phyloP scores from a whole-genome alignment of 169 alveolate species.

The Toxoplasma gondii region DNA sequence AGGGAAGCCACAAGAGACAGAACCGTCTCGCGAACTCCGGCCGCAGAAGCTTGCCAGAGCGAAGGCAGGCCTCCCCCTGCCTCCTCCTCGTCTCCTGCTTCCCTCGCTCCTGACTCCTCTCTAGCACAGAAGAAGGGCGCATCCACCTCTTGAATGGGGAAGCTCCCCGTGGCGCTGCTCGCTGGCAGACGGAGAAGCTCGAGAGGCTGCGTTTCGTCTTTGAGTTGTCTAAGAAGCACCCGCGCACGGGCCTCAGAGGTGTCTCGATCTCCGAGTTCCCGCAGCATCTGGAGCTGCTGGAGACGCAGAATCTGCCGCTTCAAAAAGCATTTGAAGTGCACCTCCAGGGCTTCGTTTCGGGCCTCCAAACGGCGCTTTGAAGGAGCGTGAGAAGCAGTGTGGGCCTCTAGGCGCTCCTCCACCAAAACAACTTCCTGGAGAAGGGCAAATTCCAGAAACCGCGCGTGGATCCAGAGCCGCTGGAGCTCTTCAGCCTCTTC shows the following conservation, averaged over 20 bases:
- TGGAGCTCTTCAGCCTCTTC: background rate
- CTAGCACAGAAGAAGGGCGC: too few species aligned
- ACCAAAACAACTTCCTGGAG: background rate
- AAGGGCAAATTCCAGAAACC: background rate
- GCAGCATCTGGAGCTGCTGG: conserved; percentile 16
- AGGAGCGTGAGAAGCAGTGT: background rate
- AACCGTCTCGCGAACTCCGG: background rate
- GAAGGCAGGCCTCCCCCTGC: background rate
- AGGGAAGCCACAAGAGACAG: background rate
- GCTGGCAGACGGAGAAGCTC: background rate
- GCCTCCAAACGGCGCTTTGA: background rate
- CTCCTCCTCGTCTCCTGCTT: background rate
- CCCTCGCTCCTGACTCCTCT: background rate
- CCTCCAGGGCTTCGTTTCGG: background rate
- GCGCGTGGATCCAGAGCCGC: background rate
- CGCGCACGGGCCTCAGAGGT: background rate
- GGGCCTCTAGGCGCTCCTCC: background rate
- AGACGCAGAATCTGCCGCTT: background rate
- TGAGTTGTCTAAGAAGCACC: background rate
- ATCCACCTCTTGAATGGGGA: background rate
- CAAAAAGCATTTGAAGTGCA: background rate
- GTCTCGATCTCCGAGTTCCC: background rate
- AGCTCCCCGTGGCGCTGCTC: background rate
- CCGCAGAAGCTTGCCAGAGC: background rate
- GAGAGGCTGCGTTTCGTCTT: background rate